These are phyloP conservation scores for Colletotrichum siamense DNA, from an alignment of 2,329 filamentous ascomycete genomes.

Conservation along the genomic window DNA sequence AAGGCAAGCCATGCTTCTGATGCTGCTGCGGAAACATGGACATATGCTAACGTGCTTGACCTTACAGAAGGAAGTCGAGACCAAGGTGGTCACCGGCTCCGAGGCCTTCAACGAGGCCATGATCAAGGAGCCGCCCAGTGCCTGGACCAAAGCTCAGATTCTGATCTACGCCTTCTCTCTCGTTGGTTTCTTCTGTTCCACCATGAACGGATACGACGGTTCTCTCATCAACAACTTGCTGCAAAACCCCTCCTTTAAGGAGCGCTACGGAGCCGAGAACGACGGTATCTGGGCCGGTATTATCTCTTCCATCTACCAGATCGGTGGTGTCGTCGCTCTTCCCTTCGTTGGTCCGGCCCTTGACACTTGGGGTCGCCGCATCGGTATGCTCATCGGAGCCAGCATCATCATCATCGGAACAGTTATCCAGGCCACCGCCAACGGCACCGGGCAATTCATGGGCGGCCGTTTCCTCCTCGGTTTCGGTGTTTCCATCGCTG, in stretches of 20 bases:
- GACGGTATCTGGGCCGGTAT: slow-evolving; percentile 53
- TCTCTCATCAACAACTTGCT: slow-evolving; percentile 55
- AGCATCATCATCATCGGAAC: slow-evolving; percentile 49
- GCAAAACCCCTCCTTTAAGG: slow-evolving; percentile 45
- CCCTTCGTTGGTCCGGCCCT: slow-evolving; percentile 51
- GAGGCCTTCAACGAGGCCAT: slow-evolving; percentile 61
- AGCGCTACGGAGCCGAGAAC: slow-evolving; percentile 43
- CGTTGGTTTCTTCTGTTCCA: slow-evolving; percentile 54
- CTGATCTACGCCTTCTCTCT: slow-evolving; percentile 50
- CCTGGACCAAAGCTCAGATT: slow-evolving; percentile 43
- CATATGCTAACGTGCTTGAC: neutral
- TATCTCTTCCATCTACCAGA: slow-evolving; percentile 57
- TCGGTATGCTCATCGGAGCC: slow-evolving; percentile 50
- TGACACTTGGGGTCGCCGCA: slow-evolving; percentile 52
- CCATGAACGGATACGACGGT: slow-evolving; percentile 59
- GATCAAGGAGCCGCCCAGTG: slow-evolving; percentile 54
- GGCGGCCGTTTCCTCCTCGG: slow-evolving; percentile 67
- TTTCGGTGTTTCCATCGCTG: slow-evolving; percentile 56
- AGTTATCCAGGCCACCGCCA: slow-evolving; percentile 49
- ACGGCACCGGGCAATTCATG: slow-evolving; percentile 47
- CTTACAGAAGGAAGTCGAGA: slow-evolving; percentile 27
- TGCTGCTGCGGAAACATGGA: neutral
- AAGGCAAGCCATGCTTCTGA: neutral
- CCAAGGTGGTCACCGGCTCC: slow-evolving; percentile 54
- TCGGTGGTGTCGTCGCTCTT: slow-evolving; percentile 52